Base-by-base conservation (phyloP, 495 filamentous ascomycete species). In the Penicillium coffeae region DNA sequence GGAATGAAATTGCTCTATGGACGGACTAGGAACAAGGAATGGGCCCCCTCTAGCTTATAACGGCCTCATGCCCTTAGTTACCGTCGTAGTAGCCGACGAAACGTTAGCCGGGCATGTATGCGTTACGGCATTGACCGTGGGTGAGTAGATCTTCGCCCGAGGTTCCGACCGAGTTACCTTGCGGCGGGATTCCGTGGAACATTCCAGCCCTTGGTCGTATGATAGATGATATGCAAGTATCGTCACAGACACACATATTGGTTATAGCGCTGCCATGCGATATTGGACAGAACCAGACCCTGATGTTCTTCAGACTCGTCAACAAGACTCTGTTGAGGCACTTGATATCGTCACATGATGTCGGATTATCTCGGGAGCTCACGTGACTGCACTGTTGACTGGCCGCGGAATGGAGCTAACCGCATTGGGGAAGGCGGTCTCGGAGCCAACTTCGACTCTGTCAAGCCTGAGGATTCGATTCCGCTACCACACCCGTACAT, bases 401-500 rank as follows among this genome's bases (percentile, higher is more conserved):
- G 4, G 25, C 25, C 4, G 25, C 4, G 25, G 25, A 30, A 12
- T 6, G 13, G 18, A 34, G 34, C 44, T 59, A 57, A 56, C 58
- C 56, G 9, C 13, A 62, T 58, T 33, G 48, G 51, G 63, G 33
- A 54, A 59, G 54, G 62, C 59, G 59, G 55, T 59, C 50, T 59
- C 52, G 44, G 55, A 53, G 49, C 54, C 51, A 52, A 58, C 56
- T 51, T 60, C 51, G 48, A 50, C 51, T 51, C 55, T 59, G 51
- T 42, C 43, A 50, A 48, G 50, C 51, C 51, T 54, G 45, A 57
- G 55, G 50, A 54, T 55, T 53, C 52, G 50, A 54, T 55, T 53
- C 52, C 53, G 54, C 45, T 54, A 48, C 61, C 62, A 58, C 52
- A 58, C 58, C 65, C 65, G 60, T 61, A 60, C 59, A 58, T 63